Evolutionary conservation across 2,329 filamentous ascomycete genomes (phyloP), one percentile per base, ranked within the genome.

Genomic region (Paramyrothecium sp.): DNA sequence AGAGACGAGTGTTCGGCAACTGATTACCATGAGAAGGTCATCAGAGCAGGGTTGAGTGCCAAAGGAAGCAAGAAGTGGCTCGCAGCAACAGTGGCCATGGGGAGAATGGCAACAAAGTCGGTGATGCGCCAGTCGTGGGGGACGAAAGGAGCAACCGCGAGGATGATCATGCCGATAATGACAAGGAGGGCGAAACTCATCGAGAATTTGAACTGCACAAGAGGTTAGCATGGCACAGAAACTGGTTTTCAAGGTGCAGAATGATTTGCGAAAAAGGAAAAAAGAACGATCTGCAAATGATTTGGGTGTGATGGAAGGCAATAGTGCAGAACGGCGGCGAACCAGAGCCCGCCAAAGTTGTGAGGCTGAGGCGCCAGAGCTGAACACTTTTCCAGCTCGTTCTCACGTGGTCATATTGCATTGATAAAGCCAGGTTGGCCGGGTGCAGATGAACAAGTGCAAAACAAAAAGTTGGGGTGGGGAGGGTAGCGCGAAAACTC

Each of bases 21-120:
- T 19, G 41, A 30, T 69, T 83, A 91, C 85, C 87, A 92, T 11
- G 88, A 89, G 71, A 92, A 91, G 0, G 87, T 89, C 88, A 91
- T 91, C 65, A 92, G 77, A 20, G 88, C 89, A n/a, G 89, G 89
- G 72, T 92, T 92, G 52, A 93, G 75, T 3, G 85, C 89, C 58
- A 92, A 79, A 1, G 90, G 90, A 60, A 92, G 71, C 53, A 92
- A 74, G 57, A 92, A 80, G 72, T 92, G 89, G 56, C 84, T 89
- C 1, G 77, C 80, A 1, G 86, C 78, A n/a, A 92, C 85, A 0
- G 87, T 89, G 1, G 86, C 83, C 84, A 93, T 88, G 54, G 90
- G 90, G 53, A 91, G 76, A 62, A 92, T 91, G 49, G 90, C 89
- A 33, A 91, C 88, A 62, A 90, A 89, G 73, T 90, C 86, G 51